Evolutionary conservation across 495 filamentous ascomycete species (phyloP), one percentile per base, ranked within the genome.

Genomic region (Neurospora sp.): DNA sequence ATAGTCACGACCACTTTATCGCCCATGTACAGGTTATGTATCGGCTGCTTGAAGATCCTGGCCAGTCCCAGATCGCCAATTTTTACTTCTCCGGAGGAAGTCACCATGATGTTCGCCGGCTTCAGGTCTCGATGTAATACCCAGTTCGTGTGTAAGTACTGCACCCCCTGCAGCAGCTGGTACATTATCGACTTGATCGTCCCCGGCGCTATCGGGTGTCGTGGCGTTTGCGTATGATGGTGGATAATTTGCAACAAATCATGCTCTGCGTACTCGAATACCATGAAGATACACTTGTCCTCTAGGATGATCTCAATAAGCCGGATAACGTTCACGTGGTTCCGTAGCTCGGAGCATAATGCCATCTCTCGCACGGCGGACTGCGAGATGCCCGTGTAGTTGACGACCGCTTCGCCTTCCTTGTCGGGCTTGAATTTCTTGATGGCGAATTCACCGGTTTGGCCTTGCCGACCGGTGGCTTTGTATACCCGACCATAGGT

Each of bases 351-450:
- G 73, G 94, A 94, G 79, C 96, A 99, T 6, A 99, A 87, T n/a
- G 95, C 91, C 96, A 99, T 99, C 82, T 99, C 96, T 44, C 96
- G 93, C 75, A 97, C 92, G 8, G 96, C 96, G 0, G 94, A 98
- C 81, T 99, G 96, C 0, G 96, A 98, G 73, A 99, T 96, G 74
- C 96, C 96, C 7, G 96, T 97, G 82, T 99, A 99, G 75, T 96
- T 92, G 70, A 97, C 87, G 73, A 90, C 86, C 3, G 54, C 54
- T 81, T 98, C 96, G 48, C 95, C 96, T 83, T 99, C 96, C 84
- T 98, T 98, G 83, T 99, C 96, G 44, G 96, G 96, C 84, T 99
- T 99, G 90, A 99, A 99, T 90, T 97, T 97, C 82, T 98, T 98
- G 83, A 98, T 98, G 71, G 95, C 95, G 81, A 96, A 97, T 78